Conservation (phyloP, 1,284 basidiomycete species). For the Pseudozyma hubeiensis region DNA sequence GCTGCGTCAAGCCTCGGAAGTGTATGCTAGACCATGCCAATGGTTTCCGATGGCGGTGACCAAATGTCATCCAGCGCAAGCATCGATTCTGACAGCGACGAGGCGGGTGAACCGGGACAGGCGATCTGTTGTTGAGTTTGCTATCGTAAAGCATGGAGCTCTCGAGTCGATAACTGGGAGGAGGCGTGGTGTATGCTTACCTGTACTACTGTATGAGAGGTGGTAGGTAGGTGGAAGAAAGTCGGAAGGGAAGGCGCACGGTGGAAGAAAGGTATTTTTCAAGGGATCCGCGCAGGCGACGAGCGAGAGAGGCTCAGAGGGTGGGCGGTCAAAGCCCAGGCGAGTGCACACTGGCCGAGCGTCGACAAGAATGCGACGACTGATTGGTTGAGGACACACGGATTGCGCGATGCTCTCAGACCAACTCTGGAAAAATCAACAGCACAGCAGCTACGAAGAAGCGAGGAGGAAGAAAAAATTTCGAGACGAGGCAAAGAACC, state of each 20-base stretch:
- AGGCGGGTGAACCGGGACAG: background rate
- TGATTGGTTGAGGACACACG: conserved; percentile 8
- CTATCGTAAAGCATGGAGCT: background rate
- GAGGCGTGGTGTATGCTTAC: conserved; percentile 36
- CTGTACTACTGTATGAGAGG: conserved; percentile 42
- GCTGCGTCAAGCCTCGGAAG: no score
- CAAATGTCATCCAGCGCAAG: background rate
- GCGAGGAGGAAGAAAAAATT: conserved; percentile 7
- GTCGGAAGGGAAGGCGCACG: conserved; percentile 29
- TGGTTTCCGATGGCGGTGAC: no score
- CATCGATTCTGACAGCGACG: background rate
- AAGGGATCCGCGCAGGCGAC: conserved; percentile 27
- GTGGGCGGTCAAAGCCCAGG: background rate
- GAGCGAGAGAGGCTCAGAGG: background rate
- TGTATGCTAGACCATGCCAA: no score
- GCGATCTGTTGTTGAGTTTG: background rate
- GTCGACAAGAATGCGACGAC: conserved; percentile 7
- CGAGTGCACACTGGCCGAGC: background rate
- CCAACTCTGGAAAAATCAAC: background rate
- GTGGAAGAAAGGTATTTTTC: conserved; percentile 38
- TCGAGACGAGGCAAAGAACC: conserved; percentile 3
- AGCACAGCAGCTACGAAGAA: background rate
- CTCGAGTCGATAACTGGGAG: background rate
- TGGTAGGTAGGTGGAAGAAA: conserved; percentile 46
- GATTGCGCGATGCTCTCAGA: conserved; percentile 13